These are phyloP conservation scores for Cornus kousa DNA, from an alignment of 148 eudicot species.

Conservation along the genomic window DNA sequence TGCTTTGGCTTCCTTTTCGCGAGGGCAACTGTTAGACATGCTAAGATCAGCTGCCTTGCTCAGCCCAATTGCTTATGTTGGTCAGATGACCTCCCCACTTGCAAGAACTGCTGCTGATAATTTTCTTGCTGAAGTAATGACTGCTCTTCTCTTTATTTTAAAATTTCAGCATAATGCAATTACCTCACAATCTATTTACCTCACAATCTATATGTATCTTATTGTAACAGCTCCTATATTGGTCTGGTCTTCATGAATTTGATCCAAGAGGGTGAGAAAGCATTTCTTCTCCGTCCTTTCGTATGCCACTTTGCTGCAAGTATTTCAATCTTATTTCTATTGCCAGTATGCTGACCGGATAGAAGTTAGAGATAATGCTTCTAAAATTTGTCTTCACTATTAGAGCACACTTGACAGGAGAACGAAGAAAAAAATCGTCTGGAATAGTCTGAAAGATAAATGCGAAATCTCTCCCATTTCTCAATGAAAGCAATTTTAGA, in stretches of 20 bases:
- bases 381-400: background rate
- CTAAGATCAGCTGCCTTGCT: slow-evolving; percentile 53
- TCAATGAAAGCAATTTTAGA: background rate
- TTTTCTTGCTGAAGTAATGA: slow-evolving; percentile 51
- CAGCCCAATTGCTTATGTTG: slow-evolving; percentile 55
- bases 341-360: background rate
- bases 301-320: background rate
- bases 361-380: background rate
- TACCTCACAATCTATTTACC: background rate
- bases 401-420: background rate
- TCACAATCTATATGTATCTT: background rate
- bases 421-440: too few species aligned
- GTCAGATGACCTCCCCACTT: slow-evolving; percentile 58
- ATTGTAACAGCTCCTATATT: slow-evolving; percentile 36
- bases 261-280: slow-evolving; percentile 57
- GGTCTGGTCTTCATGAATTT: slow-evolving; percentile 53
- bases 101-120: slow-evolving; percentile 51
- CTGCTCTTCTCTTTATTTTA: background rate
- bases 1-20: slow-evolving; percentile 55
- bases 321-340: background rate
- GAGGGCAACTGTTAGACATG: slow-evolving; percentile 35
- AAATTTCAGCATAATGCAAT: background rate
- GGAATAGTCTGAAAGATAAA: background rate
- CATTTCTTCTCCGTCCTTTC: background rate
- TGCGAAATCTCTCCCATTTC: too few species aligned